Conservation (phyloP, 1,139 yeast species). For the Trichomonascaceae sp. region DNA sequence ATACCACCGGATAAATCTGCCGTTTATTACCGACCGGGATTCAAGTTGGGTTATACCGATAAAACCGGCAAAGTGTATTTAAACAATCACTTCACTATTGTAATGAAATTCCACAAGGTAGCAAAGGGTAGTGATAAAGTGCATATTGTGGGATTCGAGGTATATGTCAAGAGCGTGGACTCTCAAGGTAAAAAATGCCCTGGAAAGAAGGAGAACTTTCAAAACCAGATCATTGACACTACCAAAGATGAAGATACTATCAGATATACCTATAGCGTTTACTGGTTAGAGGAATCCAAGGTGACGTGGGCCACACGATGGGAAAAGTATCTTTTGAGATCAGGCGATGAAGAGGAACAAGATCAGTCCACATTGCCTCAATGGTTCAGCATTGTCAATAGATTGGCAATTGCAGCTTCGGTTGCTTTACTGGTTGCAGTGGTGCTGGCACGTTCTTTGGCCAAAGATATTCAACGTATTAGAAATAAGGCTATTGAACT, state of each 20-base stretch:
- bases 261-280: slow-evolving; percentile 80
- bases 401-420: slow-evolving; percentile 53
- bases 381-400: slow-evolving; percentile 65
- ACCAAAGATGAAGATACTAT: slow-evolving; percentile 34
- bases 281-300: slow-evolving; percentile 77
- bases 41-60: slow-evolving; percentile 67
- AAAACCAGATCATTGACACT: slow-evolving; percentile 25
- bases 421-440: slow-evolving; percentile 60
- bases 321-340: slow-evolving; percentile 57
- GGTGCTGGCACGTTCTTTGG: slow-evolving; percentile 47
- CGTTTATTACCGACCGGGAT: slow-evolving; percentile 81
- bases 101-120: slow-evolving; percentile 66
- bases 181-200: slow-evolving; percentile 34
- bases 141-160: slow-evolving; percentile 82
- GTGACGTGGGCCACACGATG: slow-evolving; percentile 67
- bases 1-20: slow-evolving; percentile 52
- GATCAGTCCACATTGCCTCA: slow-evolving; percentile 41
- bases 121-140: slow-evolving; percentile 30
- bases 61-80: slow-evolving; percentile 27
- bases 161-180: slow-evolving; percentile 75
- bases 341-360: slow-evolving; percentile 40
- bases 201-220: slow-evolving; percentile 20
- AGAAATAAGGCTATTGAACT: slow-evolving; percentile 5
- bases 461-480: slow-evolving; percentile 38
- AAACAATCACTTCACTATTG: slow-evolving; percentile 77